Evolutionary conservation across 2,329 filamentous ascomycete genomes (phyloP).

Genomic region (Parastagonospora avenae): DNA sequence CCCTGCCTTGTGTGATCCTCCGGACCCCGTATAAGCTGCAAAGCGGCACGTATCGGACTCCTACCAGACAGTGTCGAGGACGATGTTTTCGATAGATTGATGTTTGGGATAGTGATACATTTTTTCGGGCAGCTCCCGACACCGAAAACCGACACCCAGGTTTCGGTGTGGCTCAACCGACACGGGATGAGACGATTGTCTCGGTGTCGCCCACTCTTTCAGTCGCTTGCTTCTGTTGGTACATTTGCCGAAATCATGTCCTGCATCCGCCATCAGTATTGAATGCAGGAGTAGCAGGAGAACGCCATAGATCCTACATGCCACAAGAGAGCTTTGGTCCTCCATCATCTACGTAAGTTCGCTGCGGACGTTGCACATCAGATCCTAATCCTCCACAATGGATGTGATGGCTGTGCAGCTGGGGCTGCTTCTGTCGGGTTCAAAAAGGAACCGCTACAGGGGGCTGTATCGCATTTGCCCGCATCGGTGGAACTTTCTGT

Average conservation of each 20-base stretch:
- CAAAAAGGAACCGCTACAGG: conserved; percentile 1
- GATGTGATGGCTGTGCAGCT: conserved; percentile 18
- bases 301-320: conserved; percentile 18
- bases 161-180: conserved; percentile 7
- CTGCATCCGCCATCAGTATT: conserved; percentile 21
- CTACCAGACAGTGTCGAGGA: conserved; percentile 10
- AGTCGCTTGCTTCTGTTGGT: background rate
- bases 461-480: background rate
- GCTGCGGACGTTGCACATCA: conserved; percentile 7
- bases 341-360: conserved; percentile 3
- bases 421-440: conserved; percentile 4
- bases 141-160: conserved; percentile 17
- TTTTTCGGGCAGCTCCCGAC: conserved; percentile 4
- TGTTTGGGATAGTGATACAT: conserved; percentile 6
- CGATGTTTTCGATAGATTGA: conserved; percentile 26
- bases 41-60: conserved; percentile 7
- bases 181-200: conserved; percentile 1
- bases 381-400: conserved; percentile 2
- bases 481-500: conserved; percentile 12
- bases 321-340: conserved; percentile 5
- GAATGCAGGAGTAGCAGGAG: conserved; percentile 28
- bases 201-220: background rate
- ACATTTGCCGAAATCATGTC: background rate
- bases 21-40: conserved; percentile 12
- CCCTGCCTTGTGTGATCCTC: conserved; percentile 8